phyloP scores from a whole-genome alignment of 2,329 filamentous ascomycete species.

The Pseudofabraea citricarpa region DNA sequence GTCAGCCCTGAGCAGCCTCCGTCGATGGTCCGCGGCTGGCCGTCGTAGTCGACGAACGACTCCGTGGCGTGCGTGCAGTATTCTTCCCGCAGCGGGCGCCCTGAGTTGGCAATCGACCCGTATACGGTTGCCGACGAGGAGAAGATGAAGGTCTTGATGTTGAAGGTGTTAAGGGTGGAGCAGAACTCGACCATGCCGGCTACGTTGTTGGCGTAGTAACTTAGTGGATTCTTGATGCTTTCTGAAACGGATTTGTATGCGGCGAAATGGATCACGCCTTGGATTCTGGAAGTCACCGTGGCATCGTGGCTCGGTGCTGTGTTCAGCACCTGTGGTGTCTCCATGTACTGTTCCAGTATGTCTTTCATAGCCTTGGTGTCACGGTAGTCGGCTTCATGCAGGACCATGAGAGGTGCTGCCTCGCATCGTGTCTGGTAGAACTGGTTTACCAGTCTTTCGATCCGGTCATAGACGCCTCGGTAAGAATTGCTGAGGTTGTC shows the following conservation, averaged over 20 bases:
- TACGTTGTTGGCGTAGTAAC: constrained; percentile 64
- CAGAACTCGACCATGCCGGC: constrained; percentile 56
- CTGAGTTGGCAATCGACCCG: constrained; percentile 45
- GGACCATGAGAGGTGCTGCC: constrained; percentile 14
- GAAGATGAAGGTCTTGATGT: constrained; percentile 62
- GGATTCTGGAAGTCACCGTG: constrained; percentile 39
- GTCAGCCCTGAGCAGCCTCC: constrained; percentile 51
- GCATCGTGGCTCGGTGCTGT: neutral
- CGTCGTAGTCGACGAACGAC: constrained; percentile 35
- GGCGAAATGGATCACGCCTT: constrained; percentile 62
- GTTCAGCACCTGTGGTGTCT: constrained; percentile 16
- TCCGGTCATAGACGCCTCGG: constrained; percentile 14
- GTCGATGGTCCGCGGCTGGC: constrained; percentile 33
- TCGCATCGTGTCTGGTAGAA: constrained; percentile 9
- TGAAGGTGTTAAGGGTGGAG: constrained; percentile 47
- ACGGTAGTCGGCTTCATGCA: constrained; percentile 24
- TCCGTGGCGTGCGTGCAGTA: constrained; percentile 49
- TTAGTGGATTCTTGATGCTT: constrained; percentile 52
- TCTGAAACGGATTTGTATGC: constrained; percentile 63
- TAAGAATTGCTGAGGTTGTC: constrained; percentile 32
- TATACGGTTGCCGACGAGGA: constrained; percentile 64
- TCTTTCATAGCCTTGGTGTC: constrained; percentile 14
- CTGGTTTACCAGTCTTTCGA: constrained; percentile 16
- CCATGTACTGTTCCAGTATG: constrained; percentile 16
- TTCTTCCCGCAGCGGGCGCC: constrained; percentile 47